These are phyloP conservation scores for Gossypium australe DNA, from an alignment of 345 rosid species.

Conservation along the genomic window DNA sequence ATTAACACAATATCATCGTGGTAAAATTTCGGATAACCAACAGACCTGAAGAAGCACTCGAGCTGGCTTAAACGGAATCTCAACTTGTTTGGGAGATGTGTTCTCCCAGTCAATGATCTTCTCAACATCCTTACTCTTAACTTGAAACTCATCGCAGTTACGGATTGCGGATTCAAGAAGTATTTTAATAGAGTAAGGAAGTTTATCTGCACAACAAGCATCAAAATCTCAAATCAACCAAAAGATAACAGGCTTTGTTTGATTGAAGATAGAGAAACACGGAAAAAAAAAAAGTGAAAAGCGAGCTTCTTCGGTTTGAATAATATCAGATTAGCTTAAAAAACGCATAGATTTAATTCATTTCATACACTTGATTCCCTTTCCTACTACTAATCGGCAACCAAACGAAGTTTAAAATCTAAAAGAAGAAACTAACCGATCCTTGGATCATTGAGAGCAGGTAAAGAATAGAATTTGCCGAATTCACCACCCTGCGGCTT, in stretches of 20 bases:
- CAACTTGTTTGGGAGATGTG: conserved; percentile 62
- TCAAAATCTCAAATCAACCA: conserved; percentile 11
- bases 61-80: conserved; percentile 82
- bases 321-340: not conserved
- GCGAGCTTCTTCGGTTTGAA: not conserved
- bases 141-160: conserved; percentile 77
- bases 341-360: not conserved
- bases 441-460: conserved; percentile 64
- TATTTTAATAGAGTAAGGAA: conserved; percentile 66
- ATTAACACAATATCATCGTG: not conserved
- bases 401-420: not conserved
- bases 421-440: conserved; percentile 43
- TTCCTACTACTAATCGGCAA: conserved; percentile 2
- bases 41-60: conserved; percentile 72
- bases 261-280: not conserved
- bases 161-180: conserved; percentile 75
- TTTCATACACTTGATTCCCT: not conserved
- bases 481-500: conserved; percentile 54
- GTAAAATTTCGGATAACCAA: not conserved
- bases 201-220: conserved; percentile 39
- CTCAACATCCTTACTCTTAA: conserved; percentile 73
- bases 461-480: conserved; percentile 60
- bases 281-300: not conserved
- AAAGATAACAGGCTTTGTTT: not conserved
- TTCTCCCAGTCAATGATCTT: conserved; percentile 80